Percentiles rank a stretch among this genome's conserved stretches.
Evolutionary conservation across 768 basidiomycete species (phyloP).

Genomic region (Multifurca ochricompacta): DNA sequence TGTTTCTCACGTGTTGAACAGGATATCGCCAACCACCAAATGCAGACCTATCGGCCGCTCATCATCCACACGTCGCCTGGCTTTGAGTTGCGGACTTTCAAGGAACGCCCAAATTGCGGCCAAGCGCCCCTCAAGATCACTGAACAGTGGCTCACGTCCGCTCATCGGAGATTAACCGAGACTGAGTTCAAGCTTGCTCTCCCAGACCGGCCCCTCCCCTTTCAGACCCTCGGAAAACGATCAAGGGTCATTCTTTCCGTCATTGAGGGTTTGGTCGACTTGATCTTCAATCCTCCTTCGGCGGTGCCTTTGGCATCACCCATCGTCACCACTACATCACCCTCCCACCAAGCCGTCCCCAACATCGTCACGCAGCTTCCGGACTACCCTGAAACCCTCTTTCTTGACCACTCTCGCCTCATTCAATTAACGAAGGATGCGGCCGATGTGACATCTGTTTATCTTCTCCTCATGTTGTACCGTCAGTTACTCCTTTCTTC

Average conservation of each 20-base stretch:
- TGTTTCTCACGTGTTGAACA: constrained; percentile 30
- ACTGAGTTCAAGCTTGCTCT: constrained; percentile 22
- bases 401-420: constrained; percentile 70
- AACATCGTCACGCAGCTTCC: constrained; percentile 30
- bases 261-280: constrained; percentile 53
- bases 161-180: constrained; percentile 14
- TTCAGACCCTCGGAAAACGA: constrained; percentile 18
- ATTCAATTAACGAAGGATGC: constrained; percentile 61
- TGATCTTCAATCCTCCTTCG: constrained; percentile 52
- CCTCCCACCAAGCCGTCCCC: constrained; percentile 24
- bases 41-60: constrained; percentile 88
- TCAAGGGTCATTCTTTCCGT: constrained; percentile 23
- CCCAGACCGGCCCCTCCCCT: constrained; percentile 38
- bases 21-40: constrained; percentile 96
- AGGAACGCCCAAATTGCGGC: constrained; percentile 38
- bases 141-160: constrained; percentile 19
- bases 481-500: constrained; percentile 59
- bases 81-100: constrained; percentile 75
- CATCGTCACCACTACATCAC: constrained; percentile 27
- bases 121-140: constrained; percentile 20
- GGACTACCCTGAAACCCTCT: constrained; percentile 67
- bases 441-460: constrained; percentile 63
- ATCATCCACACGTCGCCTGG: constrained; percentile 71
- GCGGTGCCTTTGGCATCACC: constrained; percentile 30
- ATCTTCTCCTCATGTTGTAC: constrained; percentile 76